Percentiles rank a stretch among this genome's conserved stretches.
These are phyloP conservation scores for Protea cynaroides DNA, from an alignment of 164 flowering plant species.

Conservation along the genomic window DNA sequence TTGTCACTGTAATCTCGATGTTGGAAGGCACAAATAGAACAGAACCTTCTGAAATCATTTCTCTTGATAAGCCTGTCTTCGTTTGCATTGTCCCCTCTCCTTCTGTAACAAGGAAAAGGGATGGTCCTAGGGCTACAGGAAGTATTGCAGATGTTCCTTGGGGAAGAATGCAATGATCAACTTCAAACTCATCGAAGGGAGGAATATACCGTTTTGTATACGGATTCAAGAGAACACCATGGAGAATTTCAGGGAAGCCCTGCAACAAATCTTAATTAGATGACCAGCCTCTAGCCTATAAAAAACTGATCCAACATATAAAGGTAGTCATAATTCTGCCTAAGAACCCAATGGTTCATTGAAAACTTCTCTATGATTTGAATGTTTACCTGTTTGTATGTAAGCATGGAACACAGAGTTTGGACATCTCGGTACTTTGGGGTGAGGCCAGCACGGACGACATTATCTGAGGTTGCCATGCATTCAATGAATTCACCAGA, in stretches of 20 bases:
- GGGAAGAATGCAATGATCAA: conserved; percentile 65
- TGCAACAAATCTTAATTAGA: conserved; percentile 22
- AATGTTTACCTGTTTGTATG: conserved; percentile 69
- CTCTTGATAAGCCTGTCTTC: conserved; percentile 9
- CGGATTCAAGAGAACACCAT: conserved; percentile 45
- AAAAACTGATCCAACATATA: background rate
- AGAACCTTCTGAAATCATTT: conserved; percentile 42
- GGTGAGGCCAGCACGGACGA: conserved; percentile 89
- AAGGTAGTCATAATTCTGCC: too few species aligned
- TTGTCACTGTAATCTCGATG: conserved; percentile 30
- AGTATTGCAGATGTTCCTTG: conserved; percentile 38
- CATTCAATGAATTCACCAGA: conserved; percentile 68
- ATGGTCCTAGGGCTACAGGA: conserved; percentile 65
- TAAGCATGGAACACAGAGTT: conserved; percentile 89
- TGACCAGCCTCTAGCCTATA: background rate
- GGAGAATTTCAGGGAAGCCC: conserved; percentile 76
- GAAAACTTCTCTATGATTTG: background rate
- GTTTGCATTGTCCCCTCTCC: conserved; percentile 55
- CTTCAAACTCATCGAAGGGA: conserved; percentile 92
- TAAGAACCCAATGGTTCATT: background rate
- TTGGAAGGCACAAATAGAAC: conserved; percentile 72
- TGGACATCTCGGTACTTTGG: conserved; percentile 72
- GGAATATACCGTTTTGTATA: conserved; percentile 62
- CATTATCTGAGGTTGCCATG: conserved; percentile 85
- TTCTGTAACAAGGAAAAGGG: conserved; percentile 46